Evolutionary conservation across 352 stramenopile genomes (phyloP), one percentile per base, ranked within the genome.

Genomic region (Pseudoperonospora humuli): DNA sequence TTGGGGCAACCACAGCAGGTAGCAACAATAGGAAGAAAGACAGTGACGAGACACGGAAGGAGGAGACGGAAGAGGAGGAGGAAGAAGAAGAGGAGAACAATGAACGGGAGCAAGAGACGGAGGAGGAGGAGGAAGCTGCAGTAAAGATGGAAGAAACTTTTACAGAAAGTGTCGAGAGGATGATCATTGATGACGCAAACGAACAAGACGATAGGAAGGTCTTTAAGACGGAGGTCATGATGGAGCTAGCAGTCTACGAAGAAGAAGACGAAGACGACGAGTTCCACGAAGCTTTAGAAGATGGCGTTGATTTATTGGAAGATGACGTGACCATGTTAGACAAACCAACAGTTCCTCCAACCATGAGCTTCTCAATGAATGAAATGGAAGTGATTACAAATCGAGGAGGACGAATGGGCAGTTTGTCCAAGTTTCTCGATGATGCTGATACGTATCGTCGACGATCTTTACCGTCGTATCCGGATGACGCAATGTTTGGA

Each of bases 371-470:
- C 50, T 81, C 72, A 0, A 66, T 89, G 32, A 87, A 89, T 54
- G 77, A 89, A 48, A 89, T 89, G 74, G 77, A 89, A 37, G 75
- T 87, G 24, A 77, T 87, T 36, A 86, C 77, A 5, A 89, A 84
- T 56, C 72, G 77, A 44, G 73, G 67, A 21, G 71, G 73, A 20
- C 70, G 78, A 25, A 68, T 75, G 0, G 78, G 78, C 24, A 85
- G 70, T 41, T 25, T 90, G 33, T 90, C 78, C 47, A 87, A 87
- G 47, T 90, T 90, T 40, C 45, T 90, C 14, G 75, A 90, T 39
- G 76, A 89, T 31, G 64, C 74, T 0, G 76, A 89, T 43, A 63
- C 72, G 19, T 89, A 70, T 62, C 70, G 78, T n/a, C 66, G 78
- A 1, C 64, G 75, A 26, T 90, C 78, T 33, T 64, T 87, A 21